These are phyloP conservation scores for Mycena crocata DNA, from an alignment of 768 basidiomycete genomes.

Conservation along the genomic window DNA sequence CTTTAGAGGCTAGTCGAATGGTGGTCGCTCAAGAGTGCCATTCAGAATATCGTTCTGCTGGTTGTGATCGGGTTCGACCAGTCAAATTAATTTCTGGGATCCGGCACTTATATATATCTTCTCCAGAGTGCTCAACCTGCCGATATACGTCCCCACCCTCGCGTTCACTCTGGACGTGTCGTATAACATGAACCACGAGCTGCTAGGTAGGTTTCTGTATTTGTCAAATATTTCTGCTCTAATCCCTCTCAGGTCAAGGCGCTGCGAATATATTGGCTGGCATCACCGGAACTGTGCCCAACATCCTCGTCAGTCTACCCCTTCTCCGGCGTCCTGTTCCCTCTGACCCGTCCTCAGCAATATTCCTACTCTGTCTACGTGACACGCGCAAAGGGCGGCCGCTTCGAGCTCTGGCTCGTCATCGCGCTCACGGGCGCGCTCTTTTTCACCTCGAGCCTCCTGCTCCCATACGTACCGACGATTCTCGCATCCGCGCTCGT, in stretches of 20 bases:
- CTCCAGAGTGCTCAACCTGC: constrained; percentile 35
- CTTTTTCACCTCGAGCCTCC: constrained; percentile 32
- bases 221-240: background rate
- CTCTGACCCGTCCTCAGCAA: constrained; percentile 11
- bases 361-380: constrained; percentile 38
- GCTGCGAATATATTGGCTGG: constrained; percentile 37
- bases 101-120: background rate
- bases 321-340: background rate
- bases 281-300: constrained; percentile 35
- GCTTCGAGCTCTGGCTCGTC: constrained; percentile 36
- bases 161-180: constrained; percentile 38
- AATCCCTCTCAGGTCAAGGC: constrained; percentile 29
- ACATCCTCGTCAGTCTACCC: constrained; percentile 31
- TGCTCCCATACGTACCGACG: constrained; percentile 39
- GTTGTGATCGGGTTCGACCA: constrained; percentile 37
- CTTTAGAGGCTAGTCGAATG: constrained; percentile 34
- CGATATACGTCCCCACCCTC: constrained; percentile 38
- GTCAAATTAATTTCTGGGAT: background rate
- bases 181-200: constrained; percentile 42
- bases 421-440: constrained; percentile 30
- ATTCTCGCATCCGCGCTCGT: constrained; percentile 37
- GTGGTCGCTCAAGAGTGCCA: constrained; percentile 34
- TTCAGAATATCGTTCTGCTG: constrained; percentile 35
- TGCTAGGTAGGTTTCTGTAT: constrained; percentile 22
- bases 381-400: constrained; percentile 39